Evolutionary conservation across 2,329 filamentous ascomycete genomes (phyloP), one percentile per base, ranked within the genome.

Genomic region (Alternaria arborescens): DNA sequence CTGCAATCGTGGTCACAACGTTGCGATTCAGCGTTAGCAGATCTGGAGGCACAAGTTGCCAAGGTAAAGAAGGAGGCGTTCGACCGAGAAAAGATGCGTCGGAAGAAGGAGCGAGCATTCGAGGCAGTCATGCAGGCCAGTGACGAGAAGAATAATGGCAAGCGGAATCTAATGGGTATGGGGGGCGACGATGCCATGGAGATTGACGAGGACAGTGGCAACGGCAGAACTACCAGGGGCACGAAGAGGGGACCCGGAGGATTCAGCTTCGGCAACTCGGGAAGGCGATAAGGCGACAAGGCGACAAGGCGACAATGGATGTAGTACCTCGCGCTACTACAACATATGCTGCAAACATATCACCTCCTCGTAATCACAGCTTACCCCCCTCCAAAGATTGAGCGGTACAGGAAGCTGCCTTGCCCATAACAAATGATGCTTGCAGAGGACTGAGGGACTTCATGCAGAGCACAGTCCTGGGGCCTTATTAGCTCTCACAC

Each of bases 1-100:
- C 85, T 99, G 11, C 83, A 85, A 30, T 85, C 85, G 56, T 99
- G 94, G 94, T 88, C 90, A 53, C 82, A 80, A n/a, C 88, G 93
- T 60, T 98, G 94, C 82, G 86, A 87, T 6, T 80, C 83, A 4
- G 92, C 93, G 2, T 87, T 97, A 2, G 81, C 80, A 0, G 90
- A 91, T 30, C 86, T 99, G 4, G 93, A 97, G 65, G 81, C 82
- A 1, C 90, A 97, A 76, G 91, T 97, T 57, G 83, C 83, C 14
- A 82, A 79, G 32, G 88, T 97, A 62, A 89, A 87, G 67, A 64
- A 69, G 8, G 76, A 77, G 10, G 81, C 82, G 2, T 71, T 77
- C 53, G 72, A 77, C 54, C 71, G 80, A 30, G 72, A 83, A 74
- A 73, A 79, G 71, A 72, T 79, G 70, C 77, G 78, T 71, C 67